Conservation (phyloP, 176 grass and related monocot species). For the Musa acuminata region DNA sequence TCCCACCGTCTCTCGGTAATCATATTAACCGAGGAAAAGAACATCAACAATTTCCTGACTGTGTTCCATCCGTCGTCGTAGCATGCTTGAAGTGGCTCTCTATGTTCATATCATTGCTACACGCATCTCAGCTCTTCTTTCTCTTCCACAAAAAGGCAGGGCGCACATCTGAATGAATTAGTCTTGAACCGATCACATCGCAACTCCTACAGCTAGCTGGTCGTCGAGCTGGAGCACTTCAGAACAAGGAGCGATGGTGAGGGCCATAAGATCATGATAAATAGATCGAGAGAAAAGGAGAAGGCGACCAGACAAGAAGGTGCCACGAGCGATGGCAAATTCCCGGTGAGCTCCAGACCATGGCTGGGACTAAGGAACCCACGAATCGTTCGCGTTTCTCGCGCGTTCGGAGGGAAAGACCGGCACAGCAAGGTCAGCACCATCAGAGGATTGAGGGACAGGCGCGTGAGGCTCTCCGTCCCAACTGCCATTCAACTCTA, state of each 20-base stretch:
- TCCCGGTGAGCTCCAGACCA: conserved; percentile 34
- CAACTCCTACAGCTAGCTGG: too few relatives aligned
- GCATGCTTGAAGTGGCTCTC: too few relatives aligned
- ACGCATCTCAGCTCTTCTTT: too few relatives aligned
- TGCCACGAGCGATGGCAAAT: conserved; percentile 4
- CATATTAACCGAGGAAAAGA: too few relatives aligned
- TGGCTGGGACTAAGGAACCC: conserved; percentile 81
- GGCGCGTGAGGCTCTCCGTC: conserved; percentile 74
- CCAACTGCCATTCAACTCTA: conserved; percentile 90
- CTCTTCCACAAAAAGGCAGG: too few relatives aligned
- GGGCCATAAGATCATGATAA: conserved; percentile 1
- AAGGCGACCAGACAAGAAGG: neutral
- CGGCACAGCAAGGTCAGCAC: conserved; percentile 95
- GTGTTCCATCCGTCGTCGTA: too few relatives aligned
- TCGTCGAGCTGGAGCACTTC: neutral
- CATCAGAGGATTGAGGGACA: conserved; percentile 70
- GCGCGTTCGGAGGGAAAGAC: conserved; percentile 89
- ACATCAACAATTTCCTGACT: too few relatives aligned
- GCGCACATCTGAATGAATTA: too few relatives aligned
- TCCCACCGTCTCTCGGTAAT: too few relatives aligned
- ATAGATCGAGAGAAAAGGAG: neutral
- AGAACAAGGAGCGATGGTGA: neutral
- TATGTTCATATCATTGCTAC: too few relatives aligned
- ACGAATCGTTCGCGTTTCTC: conserved; percentile 84
- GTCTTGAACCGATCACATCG: too few relatives aligned